Base-by-base conservation (phyloP, 257 asterid genomes). In the Oldenlandia corymbosa region DNA sequence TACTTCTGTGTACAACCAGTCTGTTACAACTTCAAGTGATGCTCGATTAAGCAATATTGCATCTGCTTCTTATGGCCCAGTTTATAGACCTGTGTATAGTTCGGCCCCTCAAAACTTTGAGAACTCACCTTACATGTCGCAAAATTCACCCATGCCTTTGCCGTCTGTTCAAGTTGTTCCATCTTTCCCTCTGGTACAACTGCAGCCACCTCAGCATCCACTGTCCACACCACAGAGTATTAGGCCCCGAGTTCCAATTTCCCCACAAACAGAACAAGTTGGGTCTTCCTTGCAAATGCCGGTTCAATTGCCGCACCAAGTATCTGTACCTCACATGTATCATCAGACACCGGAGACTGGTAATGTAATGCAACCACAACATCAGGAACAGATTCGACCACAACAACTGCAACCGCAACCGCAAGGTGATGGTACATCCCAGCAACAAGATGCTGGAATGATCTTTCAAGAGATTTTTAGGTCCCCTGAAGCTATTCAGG, bases 151-250 rank as follows among this genome's bases (percentile, higher is more conserved):
- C 62, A 64, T 76, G 6, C 67, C 90, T 51, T 36, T 84, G 61
- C 78, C 86, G 62, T 65, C 85, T 50, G 56, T 71, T 51, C 93
- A 88, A 59, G 55, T 87, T 65, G 55, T 79, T 42, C 83, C 83
- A 42, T 68, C 81, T 34, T 77, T 82, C 68, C 58, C 80, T 70
- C 96, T 86, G 73, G 72, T 89, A 76, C 98, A 89, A 81, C 93
- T 86, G 55, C 98, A 92, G 84, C 91, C 95, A 28, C 95, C 97
- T n/a, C 95, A 85, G 68, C 80, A 83, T 64, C 93, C 91, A 77
- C 95, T 84, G 28, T 88, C 97, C 47, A 88, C 94, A 52, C 85
- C 81, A 60, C 95, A 80, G 83, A 86, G 80, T 76, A 82, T 84
- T 34, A 83, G 96, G 73, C 91, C 99, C 34, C 65, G 88, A 27